Evolutionary conservation across 495 filamentous ascomycete genomes (phyloP).

Genomic region (Hyphodiscus hymeniophilus): DNA sequence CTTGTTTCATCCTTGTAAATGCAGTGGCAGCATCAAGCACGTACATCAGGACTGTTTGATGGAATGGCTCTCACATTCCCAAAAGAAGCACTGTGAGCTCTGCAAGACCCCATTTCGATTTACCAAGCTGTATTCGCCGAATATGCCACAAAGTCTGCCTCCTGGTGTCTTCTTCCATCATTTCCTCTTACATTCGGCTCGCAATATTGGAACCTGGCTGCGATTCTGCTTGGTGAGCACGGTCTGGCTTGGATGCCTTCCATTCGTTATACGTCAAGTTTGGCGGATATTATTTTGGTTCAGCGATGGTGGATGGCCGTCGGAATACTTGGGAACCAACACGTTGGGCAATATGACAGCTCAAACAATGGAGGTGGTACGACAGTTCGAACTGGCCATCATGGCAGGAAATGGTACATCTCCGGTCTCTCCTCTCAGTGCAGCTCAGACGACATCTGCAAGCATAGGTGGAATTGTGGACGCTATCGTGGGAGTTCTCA

Average conservation of each 20-base stretch:
- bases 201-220: conserved; percentile 65
- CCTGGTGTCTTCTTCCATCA: conserved; percentile 70
- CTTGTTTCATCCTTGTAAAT: conserved; percentile 96
- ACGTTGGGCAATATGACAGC: conserved; percentile 5
- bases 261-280: conserved; percentile 82
- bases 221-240: conserved; percentile 69
- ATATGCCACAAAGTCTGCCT: conserved; percentile 83
- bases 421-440: conserved; percentile 35
- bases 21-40: conserved; percentile 95
- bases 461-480: conserved; percentile 13
- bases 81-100: conserved; percentile 98
- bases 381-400: conserved; percentile 12
- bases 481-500: conserved; percentile 20
- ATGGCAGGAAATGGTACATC: conserved; percentile 27
- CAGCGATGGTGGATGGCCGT: conserved; percentile 75
- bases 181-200: conserved; percentile 59
- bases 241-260: conserved; percentile 84
- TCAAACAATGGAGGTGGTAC: conserved; percentile 12
- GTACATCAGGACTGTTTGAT: conserved; percentile 97
- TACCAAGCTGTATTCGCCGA: conserved; percentile 89
- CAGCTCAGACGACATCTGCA: conserved; percentile 23
- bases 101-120: conserved; percentile 98
- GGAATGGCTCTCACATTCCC: conserved; percentile 95
- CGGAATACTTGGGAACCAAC: conserved; percentile 4
- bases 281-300: conserved; percentile 95